These are phyloP conservation scores for Metschnikowia chrysomelidarum DNA, from an alignment of 805 yeast genomes.

Conservation along the genomic window DNA sequence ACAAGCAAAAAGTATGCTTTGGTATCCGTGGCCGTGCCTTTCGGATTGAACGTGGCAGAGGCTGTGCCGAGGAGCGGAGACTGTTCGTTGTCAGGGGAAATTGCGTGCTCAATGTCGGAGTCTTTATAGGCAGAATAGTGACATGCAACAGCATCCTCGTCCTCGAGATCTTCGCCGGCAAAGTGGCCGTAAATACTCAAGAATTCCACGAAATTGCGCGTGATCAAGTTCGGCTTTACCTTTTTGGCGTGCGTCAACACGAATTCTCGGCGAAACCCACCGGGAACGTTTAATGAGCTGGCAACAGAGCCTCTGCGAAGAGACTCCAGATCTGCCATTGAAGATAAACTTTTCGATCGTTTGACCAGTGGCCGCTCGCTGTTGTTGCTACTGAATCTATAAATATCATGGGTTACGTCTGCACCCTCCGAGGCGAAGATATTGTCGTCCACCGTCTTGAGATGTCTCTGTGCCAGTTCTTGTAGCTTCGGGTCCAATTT, in stretches of 20 bases:
- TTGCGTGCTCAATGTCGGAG: background rate
- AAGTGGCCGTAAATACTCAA: slow-evolving; percentile 79
- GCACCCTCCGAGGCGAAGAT: slow-evolving; percentile 19
- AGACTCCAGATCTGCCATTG: slow-evolving; percentile 10
- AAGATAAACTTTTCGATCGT: slow-evolving; percentile 17
- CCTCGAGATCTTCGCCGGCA: slow-evolving; percentile 80
- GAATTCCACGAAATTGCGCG: slow-evolving; percentile 75
- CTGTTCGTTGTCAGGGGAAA: slow-evolving; percentile 29
- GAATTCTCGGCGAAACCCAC: slow-evolving; percentile 77
- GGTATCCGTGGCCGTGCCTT: slow-evolving; percentile 67
- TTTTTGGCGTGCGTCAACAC: slow-evolving; percentile 30
- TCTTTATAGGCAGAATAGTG: slow-evolving; percentile 33
- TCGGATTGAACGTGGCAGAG: slow-evolving; percentile 16
- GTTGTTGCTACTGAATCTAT: slow-evolving; percentile 9
- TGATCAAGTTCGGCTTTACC: slow-evolving; percentile 47
- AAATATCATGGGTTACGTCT: slow-evolving; percentile 19
- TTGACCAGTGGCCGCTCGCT: slow-evolving; percentile 12
- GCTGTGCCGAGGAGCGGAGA: slow-evolving; percentile 28
- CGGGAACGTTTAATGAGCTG: slow-evolving; percentile 70
- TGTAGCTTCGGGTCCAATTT: slow-evolving; percentile 8
- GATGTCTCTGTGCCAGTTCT: slow-evolving; percentile 17
- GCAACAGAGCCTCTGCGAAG: slow-evolving; percentile 60
- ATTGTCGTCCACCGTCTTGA: slow-evolving; percentile 12
- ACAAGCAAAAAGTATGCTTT: slow-evolving; percentile 71
- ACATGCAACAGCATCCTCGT: slow-evolving; percentile 57